Evolutionary conservation across 495 filamentous ascomycete genomes (phyloP), one percentile per base, ranked within the genome.

Genomic region (Delitschia confertaspora): DNA sequence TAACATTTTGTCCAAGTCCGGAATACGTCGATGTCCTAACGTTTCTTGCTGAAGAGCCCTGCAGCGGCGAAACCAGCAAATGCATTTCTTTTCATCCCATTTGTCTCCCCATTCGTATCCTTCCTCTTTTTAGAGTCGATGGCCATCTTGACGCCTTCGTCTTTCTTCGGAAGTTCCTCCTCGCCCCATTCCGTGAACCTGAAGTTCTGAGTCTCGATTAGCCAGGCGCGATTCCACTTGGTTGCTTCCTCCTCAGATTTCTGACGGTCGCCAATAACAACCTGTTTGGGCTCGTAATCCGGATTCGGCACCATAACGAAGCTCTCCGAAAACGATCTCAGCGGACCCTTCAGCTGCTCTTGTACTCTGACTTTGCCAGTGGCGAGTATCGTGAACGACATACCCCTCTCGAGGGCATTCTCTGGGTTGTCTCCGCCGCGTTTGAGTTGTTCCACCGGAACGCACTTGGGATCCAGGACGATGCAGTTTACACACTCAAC

Each of bases 241-340:
- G 20, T 36, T n/a, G n/a, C n/a, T n/a, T n/a, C n/a, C n/a, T n/a
- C n/a, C n/a, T n/a, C n/a, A n/a, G n/a, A n/a, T n/a, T n/a, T n/a
- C n/a, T n/a, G n/a, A n/a, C n/a, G n/a, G n/a, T n/a, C n/a, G n/a
- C n/a, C n/a, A n/a, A n/a, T n/a, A n/a, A n/a, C n/a, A n/a, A n/a
- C n/a, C n/a, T n/a, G n/a, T 44, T 64, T 69, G 25, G 42, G 46
- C 32, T 51, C 40, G 42, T 59, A 57, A 42, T 58, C 62, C 33
- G 68, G 69, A 56, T 88, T 88, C 16, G 85, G 85, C 21, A 88
- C 80, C 30, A 93, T 62, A 1, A 88, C 70, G 49, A 89, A 78
- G 5, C 67, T 77, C 55, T 93, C 85, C 38, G 75, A 80, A 61
- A 93, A 91, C 5, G 69, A 73, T 42, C 73, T 72, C 58, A 74